A percentile compares a stretch with the other conserved stretches of the same genome.
These are phyloP conservation scores for Gossypium australe DNA, from an alignment of 345 rosid species.

Conservation along the genomic window DNA sequence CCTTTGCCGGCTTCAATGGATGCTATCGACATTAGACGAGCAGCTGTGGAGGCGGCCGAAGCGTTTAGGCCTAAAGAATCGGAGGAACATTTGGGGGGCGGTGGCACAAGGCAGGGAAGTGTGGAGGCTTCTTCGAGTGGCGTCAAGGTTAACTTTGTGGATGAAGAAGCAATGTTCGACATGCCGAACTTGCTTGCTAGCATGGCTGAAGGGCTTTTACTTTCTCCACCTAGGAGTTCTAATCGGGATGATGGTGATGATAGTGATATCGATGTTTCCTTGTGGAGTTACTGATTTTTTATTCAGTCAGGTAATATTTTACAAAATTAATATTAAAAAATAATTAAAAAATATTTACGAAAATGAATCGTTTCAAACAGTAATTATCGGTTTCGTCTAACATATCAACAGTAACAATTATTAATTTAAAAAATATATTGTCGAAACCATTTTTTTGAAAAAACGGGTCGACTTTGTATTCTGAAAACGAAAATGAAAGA, in stretches of 20 bases:
- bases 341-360: too few species aligned
- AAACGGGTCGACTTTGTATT: too few species aligned
- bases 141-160: conserved; percentile 3
- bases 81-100: not conserved
- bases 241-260: conserved; percentile 22
- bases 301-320: too few species aligned
- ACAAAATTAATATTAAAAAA: too few species aligned
- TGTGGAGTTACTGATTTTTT: conserved; percentile 26
- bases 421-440: too few species aligned
- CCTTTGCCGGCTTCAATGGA: conserved; percentile 47
- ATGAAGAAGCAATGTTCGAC: conserved; percentile 35
- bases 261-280: conserved; percentile 20
- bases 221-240: conserved; percentile 44
- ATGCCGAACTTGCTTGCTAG: conserved; percentile 40
- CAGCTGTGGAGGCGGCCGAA: conserved; percentile 50
- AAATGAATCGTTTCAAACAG: too few species aligned
- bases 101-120: not conserved
- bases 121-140: conserved; percentile 12
- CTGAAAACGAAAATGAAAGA: too few species aligned
- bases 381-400: not conserved
- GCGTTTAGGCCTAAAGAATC: conserved; percentile 31
- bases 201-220: conserved; percentile 63
- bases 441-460: too few species aligned
- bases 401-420: too few species aligned
- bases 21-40: conserved; percentile 38